phyloP scores from a whole-genome alignment of 306 rosid genomes.

The Fragaria iinumae region DNA sequence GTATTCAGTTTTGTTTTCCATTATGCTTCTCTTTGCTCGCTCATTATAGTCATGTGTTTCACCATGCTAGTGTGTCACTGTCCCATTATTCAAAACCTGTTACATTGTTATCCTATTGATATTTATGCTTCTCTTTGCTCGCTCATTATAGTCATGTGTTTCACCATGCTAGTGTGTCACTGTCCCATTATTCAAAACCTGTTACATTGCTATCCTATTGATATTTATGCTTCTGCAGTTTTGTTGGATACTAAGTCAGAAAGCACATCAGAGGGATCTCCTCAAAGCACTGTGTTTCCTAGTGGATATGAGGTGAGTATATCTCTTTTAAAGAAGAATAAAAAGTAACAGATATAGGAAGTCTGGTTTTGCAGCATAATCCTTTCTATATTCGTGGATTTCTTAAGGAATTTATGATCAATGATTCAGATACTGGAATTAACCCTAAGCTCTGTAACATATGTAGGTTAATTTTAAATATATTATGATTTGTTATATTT shows the following conservation, averaged over 20 bases:
- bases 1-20: background rate
- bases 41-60: background rate
- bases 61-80: background rate
- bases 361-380: background rate
- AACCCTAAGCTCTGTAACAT: no score
- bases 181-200: background rate
- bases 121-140: conserved; percentile 17
- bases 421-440: background rate
- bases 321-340: conserved; percentile 9
- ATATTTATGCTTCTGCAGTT: conserved; percentile 36
- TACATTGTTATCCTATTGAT: conserved; percentile 17
- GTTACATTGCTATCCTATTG: conserved; percentile 15
- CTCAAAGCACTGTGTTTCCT: conserved; percentile 61
- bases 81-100: background rate
- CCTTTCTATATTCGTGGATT: background rate
- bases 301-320: conserved; percentile 82
- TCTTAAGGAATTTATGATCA: background rate
- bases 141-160: background rate
- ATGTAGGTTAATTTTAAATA: background rate
- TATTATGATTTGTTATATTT: no score
- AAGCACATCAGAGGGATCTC: conserved; percentile 48
- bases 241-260: conserved; percentile 43
- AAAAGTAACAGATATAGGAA: background rate
- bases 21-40: background rate
- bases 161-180: background rate